Percentiles rank a stretch among this genome's conserved stretches.
Evolutionary conservation across 768 basidiomycete genomes (phyloP).

Genomic region (Stropharia rugosoannulata): DNA sequence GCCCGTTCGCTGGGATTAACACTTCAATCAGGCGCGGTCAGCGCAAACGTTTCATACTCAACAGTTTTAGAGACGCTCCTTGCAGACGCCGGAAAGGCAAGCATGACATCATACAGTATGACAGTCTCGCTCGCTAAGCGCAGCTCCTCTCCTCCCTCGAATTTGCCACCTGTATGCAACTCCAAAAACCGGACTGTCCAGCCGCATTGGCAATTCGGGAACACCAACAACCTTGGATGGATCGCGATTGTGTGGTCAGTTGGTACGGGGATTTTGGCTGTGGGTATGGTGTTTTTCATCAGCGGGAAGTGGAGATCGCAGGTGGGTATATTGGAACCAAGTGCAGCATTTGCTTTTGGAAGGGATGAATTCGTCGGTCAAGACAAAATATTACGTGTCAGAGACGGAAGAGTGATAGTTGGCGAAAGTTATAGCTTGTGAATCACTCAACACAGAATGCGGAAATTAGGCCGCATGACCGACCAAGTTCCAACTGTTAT

Average conservation of each 20-base stretch:
- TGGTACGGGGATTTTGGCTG: neutral
- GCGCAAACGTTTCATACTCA: neutral
- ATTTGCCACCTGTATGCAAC: neutral
- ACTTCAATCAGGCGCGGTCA: neutral
- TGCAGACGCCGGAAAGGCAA: constrained; percentile 8
- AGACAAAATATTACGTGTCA: neutral
- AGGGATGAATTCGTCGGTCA: neutral
- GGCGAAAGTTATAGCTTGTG: neutral
- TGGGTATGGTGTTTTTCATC: neutral
- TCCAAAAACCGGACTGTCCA: neutral
- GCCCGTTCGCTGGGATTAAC: neutral
- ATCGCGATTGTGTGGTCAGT: constrained; percentile 7
- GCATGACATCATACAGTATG: neutral
- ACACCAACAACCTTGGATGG: constrained; percentile 8
- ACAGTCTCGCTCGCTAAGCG: neutral
- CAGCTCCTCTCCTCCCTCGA: neutral
- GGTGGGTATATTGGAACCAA: neutral
- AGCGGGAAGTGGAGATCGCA: neutral
- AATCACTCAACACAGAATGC: too few species aligned
- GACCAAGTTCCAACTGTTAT: too few species aligned
- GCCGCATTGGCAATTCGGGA: constrained; percentile 8
- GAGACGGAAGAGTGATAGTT: neutral
- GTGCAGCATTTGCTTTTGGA: constrained; percentile 4
- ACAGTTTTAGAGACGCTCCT: constrained; percentile 1
- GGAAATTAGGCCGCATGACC: too few species aligned